A percentile compares a stretch with the other conserved stretches of the same genome.
Conservation (phyloP, 2,329 filamentous ascomycete species). For the Talaromyces sp. region DNA sequence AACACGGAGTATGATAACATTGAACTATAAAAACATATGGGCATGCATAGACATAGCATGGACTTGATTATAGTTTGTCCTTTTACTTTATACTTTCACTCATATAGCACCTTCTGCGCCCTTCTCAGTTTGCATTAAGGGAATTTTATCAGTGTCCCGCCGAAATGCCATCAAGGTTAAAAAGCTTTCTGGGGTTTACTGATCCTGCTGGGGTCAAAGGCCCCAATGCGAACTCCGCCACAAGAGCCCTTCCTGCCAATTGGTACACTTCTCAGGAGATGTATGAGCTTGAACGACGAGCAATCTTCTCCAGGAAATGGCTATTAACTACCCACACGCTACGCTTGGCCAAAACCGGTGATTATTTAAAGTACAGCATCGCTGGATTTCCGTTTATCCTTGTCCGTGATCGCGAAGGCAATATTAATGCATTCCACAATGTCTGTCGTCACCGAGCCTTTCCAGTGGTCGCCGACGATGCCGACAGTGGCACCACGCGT, state of each 20-base stretch:
- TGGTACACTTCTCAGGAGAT: conserved; percentile 45
- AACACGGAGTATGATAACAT: background rate
- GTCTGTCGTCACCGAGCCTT: conserved; percentile 53
- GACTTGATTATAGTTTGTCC: no score
- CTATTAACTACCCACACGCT: conserved; percentile 42
- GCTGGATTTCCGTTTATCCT: conserved; percentile 57
- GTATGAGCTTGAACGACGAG: conserved; percentile 60
- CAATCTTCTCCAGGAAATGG: conserved; percentile 61
- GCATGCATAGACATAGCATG: no score
- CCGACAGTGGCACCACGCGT: conserved; percentile 19
- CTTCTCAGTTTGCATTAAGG: background rate
- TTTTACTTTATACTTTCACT: no score
- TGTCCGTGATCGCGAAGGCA: conserved; percentile 50
- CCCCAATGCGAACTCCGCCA: background rate
- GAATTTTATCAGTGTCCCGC: background rate
- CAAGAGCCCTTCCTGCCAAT: conserved; percentile 2
- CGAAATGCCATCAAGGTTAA: conserved; percentile 4
- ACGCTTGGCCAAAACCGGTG: conserved; percentile 17
- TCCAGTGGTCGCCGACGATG: conserved; percentile 25
- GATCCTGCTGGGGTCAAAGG: conserved; percentile 3
- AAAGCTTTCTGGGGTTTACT: conserved; percentile 5
- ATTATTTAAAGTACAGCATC: conserved; percentile 17
- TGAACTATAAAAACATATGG: background rate
- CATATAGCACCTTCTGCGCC: background rate
- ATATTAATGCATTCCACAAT: conserved; percentile 62